These are phyloP conservation scores for Parascedosporium putredinis DNA, from an alignment of 2,329 filamentous ascomycete species.

Conservation along the genomic window DNA sequence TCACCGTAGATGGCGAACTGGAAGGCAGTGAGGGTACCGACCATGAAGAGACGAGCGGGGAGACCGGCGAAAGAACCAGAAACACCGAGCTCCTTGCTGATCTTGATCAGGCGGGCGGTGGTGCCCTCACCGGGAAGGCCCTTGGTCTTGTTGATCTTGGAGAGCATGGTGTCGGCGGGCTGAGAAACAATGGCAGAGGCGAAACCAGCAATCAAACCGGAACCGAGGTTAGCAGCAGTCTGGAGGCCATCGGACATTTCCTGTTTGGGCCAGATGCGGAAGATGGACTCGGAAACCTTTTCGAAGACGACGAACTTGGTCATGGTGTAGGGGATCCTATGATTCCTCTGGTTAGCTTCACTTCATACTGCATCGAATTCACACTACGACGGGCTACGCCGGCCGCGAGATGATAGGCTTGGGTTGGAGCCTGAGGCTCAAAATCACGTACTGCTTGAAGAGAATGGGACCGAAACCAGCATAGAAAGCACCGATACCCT, in stretches of 20 bases:
- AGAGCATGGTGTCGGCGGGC: constrained; percentile 87
- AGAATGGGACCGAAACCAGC: constrained; percentile 81
- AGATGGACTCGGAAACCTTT: constrained; percentile 71
- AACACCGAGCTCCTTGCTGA: constrained; percentile 74
- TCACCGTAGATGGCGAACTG: constrained; percentile 86
- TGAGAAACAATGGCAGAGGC: constrained; percentile 80
- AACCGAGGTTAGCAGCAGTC: constrained; percentile 68
- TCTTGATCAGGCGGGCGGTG: constrained; percentile 73
- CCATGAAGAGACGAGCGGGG: constrained; percentile 55
- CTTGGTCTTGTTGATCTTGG: constrained; percentile 94
- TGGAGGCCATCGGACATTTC: constrained; percentile 56
- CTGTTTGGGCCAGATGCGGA: constrained; percentile 59
- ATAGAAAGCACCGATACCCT: constrained; percentile 82
- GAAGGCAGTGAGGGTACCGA: constrained; percentile 64
- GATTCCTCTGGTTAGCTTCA: no score
- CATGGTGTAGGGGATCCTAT: constrained; percentile 89
- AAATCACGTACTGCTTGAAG: constrained; percentile 69
- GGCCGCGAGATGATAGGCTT: no score
- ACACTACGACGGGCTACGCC: no score
- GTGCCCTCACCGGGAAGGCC: constrained; percentile 79
- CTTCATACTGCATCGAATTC: constrained; percentile 26
- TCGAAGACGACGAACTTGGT: constrained; percentile 92
- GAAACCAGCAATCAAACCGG: constrained; percentile 52
- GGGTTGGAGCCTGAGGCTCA: no score
- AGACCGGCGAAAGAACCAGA: constrained; percentile 72